phyloP scores from a whole-genome alignment of 129 eudicot genomes.

The Sambucus nigra region DNA sequence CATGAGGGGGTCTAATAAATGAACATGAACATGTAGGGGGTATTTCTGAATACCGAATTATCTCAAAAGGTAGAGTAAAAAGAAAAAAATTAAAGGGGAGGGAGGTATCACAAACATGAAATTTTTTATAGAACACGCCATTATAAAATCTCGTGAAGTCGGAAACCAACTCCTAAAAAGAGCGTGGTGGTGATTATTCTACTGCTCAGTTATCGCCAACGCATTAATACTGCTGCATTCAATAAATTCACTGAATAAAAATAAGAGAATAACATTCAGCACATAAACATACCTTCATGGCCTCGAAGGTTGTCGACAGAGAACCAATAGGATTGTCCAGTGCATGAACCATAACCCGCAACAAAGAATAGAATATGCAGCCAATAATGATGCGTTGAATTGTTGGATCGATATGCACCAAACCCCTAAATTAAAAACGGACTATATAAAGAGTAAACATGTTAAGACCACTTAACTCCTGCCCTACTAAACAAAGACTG shows the following conservation, averaged over 20 bases:
- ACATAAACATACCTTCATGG: conserved; percentile 54
- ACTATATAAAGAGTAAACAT: conserved; percentile 28
- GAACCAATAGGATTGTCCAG: conserved; percentile 91
- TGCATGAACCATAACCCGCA: conserved; percentile 64
- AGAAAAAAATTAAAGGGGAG: no score
- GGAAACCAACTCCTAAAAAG: no score
- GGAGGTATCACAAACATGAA: no score
- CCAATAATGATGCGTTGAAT: conserved; percentile 32
- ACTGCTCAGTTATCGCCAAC: no score
- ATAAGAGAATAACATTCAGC: conserved; percentile 8
- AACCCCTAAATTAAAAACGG: conserved; percentile 80
- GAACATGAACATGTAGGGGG: no score
- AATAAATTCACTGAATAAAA: background rate
- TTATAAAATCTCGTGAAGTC: no score
- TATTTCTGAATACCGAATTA: no score
- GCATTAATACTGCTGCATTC: background rate
- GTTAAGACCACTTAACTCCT: conserved; percentile 1
- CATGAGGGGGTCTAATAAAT: no score
- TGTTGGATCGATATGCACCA: conserved; percentile 96
- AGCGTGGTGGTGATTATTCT: no score
- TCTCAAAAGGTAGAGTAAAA: no score
- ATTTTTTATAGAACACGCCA: no score
- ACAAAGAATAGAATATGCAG: conserved; percentile 39
- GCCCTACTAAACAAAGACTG: background rate
- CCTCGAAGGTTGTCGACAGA: conserved; percentile 77